These are phyloP conservation scores for Sistotremastrum suecicum DNA, from an alignment of 768 basidiomycete species.

Conservation along the genomic window DNA sequence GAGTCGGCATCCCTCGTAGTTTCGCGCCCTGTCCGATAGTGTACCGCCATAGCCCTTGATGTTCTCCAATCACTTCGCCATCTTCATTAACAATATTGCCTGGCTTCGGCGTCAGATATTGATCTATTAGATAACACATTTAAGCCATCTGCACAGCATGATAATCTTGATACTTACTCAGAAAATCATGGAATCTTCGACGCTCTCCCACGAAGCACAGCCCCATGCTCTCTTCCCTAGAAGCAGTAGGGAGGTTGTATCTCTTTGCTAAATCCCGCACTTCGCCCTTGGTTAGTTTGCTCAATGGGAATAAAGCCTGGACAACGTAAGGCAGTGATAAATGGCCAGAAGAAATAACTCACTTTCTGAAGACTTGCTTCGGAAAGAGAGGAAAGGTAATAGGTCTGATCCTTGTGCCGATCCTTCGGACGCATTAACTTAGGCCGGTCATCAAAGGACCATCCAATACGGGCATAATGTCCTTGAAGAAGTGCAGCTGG, in stretches of 20 bases:
- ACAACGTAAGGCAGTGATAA: background rate
- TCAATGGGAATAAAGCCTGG: conserved; percentile 64
- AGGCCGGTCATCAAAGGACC: conserved; percentile 22
- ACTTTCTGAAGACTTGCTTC: conserved; percentile 47
- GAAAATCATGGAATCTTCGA: conserved; percentile 53
- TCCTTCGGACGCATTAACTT: conserved; percentile 35
- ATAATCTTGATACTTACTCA: conserved; percentile 32
- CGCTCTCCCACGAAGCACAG: conserved; percentile 89
- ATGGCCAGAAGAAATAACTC: background rate
- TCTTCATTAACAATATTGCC: conserved; percentile 54
- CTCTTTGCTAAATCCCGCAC: conserved; percentile 59
- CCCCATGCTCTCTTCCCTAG: conserved; percentile 79
- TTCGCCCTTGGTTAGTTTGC: conserved; percentile 45
- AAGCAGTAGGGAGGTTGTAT: conserved; percentile 54
- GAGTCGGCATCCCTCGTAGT: conserved; percentile 42
- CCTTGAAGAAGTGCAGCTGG: conserved; percentile 27
- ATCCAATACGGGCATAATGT: conserved; percentile 72
- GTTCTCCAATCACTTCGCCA: conserved; percentile 41
- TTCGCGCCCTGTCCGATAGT: conserved; percentile 76
- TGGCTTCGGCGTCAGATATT: conserved; percentile 57
- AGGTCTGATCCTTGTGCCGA: conserved; percentile 75
- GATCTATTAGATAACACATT: conserved; percentile 29
- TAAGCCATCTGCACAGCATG: background rate
- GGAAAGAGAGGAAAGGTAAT: conserved; percentile 71
- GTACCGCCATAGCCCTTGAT: conserved; percentile 70